phyloP scores from a whole-genome alignment of 23 red algal genomes.

The Gracilaria gracilis region DNA sequence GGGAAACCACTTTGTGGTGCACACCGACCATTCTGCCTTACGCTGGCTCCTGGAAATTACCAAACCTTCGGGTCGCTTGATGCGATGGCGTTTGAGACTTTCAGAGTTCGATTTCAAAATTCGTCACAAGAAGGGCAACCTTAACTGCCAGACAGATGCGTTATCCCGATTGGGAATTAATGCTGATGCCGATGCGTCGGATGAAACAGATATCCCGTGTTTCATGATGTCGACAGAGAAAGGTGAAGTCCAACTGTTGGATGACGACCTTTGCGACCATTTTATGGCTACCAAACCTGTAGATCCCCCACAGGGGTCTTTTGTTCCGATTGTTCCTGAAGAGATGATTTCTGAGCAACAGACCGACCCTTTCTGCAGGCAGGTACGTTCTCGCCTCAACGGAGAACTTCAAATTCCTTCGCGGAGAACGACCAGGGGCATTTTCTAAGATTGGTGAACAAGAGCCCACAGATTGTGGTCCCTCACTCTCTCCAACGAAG shows the following conservation, averaged over 20 bases:
- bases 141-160: not conserved
- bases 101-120: too few species aligned
- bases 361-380: not conserved
- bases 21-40: slow-evolving; percentile 10
- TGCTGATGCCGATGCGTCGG: not conserved
- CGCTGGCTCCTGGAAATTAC: slow-evolving; percentile 2
- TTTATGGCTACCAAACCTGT: not conserved
- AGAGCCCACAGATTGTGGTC: slow-evolving; percentile 32
- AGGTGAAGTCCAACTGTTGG: not conserved
- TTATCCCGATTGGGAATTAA: not conserved
- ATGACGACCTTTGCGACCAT: not conserved
- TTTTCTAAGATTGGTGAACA: not conserved
- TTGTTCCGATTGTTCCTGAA: not conserved
- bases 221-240: not conserved
- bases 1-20: not conserved
- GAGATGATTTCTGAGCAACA: slow-evolving; percentile 14
- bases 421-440: not conserved
- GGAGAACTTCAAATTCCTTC: not conserved
- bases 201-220: not conserved
- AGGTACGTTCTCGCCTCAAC: not conserved
- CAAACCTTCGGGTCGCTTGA: too few species aligned
- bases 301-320: not conserved
- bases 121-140: too few species aligned
- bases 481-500: not conserved
- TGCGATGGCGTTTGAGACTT: too few species aligned